Base-by-base conservation (phyloP, 2,329 filamentous ascomycete species). In the Claviceps lovelessii region DNA sequence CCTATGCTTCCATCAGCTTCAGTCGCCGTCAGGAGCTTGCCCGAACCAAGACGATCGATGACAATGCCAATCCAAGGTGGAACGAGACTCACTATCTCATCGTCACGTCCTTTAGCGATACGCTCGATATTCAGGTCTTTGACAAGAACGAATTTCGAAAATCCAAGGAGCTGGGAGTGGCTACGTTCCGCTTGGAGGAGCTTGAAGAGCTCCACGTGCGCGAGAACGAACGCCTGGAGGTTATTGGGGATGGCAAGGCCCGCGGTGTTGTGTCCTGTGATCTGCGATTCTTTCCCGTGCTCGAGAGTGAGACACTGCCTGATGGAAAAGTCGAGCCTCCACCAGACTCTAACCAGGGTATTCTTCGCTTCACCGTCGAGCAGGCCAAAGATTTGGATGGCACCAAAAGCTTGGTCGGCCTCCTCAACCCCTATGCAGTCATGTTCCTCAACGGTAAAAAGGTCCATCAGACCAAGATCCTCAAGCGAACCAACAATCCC, bases 91-190 rank as follows among this genome's bases (percentile, higher is more conserved):
- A 96, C 65, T 96, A 96, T 67, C 82, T 97, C 62, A 93, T 98
- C 60, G 78, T 98, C 60, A 95, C 89, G 1, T 95, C 89, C 4
- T 86, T 95, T 66, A 87, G 86, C 56, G 93, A 98, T 66, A 79
- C 86, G 33, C 76, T 98, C 54, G 93, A 91, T 28, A 78, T 98
- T 55, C 82, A 86, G 55, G 69, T 95, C 35, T 95, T 84, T 64
- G 93, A 98, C 68, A 96, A 85, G 77, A 98, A 98, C 63, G 93
- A 96, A 56, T 87, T 87, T 69, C 84, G 93, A 60, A 98, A 97
- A 72, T 90, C 96, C 72, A 96, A 96, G 73, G 89, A 96, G 68
- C 79, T 98, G 50, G 93, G 91, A 54, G 79, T 83, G 28, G 89
- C 90, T 1, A 90, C 86, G 0, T 98, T 98, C 67, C 75, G 83